Conservation (phyloP, 768 basidiomycete species). For the Sarcodon aspratus region DNA sequence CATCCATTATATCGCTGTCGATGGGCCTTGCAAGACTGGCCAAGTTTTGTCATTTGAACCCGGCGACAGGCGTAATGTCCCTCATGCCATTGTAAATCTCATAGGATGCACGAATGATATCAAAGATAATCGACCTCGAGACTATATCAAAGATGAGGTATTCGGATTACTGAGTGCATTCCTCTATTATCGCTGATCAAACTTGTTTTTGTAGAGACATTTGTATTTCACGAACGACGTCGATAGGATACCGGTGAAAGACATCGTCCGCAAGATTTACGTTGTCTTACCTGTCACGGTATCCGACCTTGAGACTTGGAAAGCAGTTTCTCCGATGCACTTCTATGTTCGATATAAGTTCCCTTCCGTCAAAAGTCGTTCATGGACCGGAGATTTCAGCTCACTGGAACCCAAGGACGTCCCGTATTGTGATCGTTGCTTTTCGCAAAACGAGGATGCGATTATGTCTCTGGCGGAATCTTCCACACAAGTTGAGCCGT, state of each 20-base stretch:
- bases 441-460: conserved; percentile 17
- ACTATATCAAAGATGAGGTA: conserved; percentile 47
- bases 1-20: conserved; percentile 33
- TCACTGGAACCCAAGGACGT: conserved; percentile 24
- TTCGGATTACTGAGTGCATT: not conserved
- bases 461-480: conserved; percentile 24
- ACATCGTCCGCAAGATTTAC: conserved; percentile 28
- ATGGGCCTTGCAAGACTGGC: conserved; percentile 47
- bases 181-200: not conserved
- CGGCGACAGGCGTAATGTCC: conserved; percentile 6
- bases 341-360: conserved; percentile 49
- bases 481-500: conserved; percentile 8
- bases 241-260: conserved; percentile 18
- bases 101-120: conserved; percentile 40
- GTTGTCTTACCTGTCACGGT: conserved; percentile 2
- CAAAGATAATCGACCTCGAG: conserved; percentile 23
- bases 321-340: conserved; percentile 38
- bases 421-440: conserved; percentile 35
- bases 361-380: conserved; percentile 22
- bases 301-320: conserved; percentile 29
- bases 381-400: conserved; percentile 21
- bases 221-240: conserved; percentile 45
- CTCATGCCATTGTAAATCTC: conserved; percentile 17
- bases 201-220: conserved; percentile 36
- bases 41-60: conserved; percentile 29